A percentile compares a stretch with the other conserved stretches of the same genome.
These are phyloP conservation scores for Sordaria brevicollis DNA, from an alignment of 495 filamentous ascomycete genomes.

Conservation along the genomic window DNA sequence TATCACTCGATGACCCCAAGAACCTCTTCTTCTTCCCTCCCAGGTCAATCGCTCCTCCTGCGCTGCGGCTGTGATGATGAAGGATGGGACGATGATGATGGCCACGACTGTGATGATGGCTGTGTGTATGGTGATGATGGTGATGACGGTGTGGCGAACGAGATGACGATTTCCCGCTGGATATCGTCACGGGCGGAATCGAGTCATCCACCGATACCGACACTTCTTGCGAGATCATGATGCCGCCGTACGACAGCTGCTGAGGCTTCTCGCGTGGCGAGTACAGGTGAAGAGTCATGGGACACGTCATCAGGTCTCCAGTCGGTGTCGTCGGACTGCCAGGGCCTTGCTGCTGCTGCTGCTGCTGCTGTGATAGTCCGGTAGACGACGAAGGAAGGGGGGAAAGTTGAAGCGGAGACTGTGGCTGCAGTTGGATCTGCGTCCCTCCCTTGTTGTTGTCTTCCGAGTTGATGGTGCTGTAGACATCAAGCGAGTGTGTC, in stretches of 20 bases:
- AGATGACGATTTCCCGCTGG: neutral
- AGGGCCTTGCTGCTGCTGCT: neutral
- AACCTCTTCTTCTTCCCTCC: neutral
- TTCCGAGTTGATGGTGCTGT: constrained; percentile 1
- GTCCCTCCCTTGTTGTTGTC: neutral
- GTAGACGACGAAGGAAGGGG: neutral
- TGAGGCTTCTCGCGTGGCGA: constrained; percentile 18
- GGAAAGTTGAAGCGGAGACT: neutral
- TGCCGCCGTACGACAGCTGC: constrained; percentile 22
- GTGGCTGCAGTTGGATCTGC: neutral
- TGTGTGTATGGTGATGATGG: too few species aligned
- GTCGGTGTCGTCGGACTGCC: neutral
- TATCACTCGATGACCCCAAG: neutral
- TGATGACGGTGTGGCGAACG: neutral
- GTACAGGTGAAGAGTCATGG: neutral
- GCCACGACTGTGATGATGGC: neutral
- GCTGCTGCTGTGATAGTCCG: neutral
- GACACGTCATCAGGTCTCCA: neutral
- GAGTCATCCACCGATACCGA: constrained; percentile 20
- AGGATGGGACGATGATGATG: neutral
- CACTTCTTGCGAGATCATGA: constrained; percentile 32
- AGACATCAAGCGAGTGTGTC: constrained; percentile 2
- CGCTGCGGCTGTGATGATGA: neutral
- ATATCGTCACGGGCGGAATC: neutral
- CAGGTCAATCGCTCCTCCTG: neutral